A percentile compares a stretch with the other conserved stretches of the same genome.
Conservation (phyloP, 2,329 filamentous ascomycete genomes). For the Fusarium newnesense region DNA sequence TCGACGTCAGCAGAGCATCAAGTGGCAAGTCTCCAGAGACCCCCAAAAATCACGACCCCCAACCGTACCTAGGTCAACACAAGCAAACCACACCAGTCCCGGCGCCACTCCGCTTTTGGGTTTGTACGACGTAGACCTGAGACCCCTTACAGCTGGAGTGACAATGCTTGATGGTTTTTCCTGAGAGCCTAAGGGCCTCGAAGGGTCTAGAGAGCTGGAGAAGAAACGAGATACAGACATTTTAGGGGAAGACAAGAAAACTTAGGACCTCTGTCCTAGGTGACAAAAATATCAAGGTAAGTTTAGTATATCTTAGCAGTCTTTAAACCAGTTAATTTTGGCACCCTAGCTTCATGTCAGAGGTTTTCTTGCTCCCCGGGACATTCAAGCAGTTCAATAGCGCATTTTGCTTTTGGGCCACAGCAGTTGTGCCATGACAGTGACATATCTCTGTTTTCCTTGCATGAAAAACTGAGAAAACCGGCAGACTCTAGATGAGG, state of each 20-base stretch:
- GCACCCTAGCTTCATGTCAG: not conserved
- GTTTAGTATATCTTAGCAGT: not conserved
- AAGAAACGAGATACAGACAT: not conserved
- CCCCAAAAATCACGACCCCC: not conserved
- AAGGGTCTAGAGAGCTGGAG: conserved; percentile 7
- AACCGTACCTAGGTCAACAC: not conserved
- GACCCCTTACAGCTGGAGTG: conserved; percentile 5
- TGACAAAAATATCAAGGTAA: not conserved
- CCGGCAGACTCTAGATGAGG: not conserved
- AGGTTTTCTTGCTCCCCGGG: not conserved
- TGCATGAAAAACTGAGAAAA: not conserved
- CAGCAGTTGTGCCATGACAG: not conserved
- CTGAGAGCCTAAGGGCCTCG: conserved; percentile 1
- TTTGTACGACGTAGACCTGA: not conserved
- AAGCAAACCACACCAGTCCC: conserved; percentile 5
- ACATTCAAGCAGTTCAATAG: not conserved
- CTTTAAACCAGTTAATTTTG: not conserved
- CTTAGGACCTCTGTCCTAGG: not conserved
- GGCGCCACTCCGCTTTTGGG: conserved; percentile 6
- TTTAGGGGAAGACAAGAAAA: not conserved
- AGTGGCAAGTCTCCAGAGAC: conserved; percentile 12
- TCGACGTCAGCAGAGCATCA: conserved; percentile 30
- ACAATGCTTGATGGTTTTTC: conserved; percentile 6
- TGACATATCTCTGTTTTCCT: not conserved
- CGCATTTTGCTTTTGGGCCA: not conserved